phyloP scores from a whole-genome alignment of 2,329 filamentous ascomycete genomes.

The Davidsoniella virescens region DNA sequence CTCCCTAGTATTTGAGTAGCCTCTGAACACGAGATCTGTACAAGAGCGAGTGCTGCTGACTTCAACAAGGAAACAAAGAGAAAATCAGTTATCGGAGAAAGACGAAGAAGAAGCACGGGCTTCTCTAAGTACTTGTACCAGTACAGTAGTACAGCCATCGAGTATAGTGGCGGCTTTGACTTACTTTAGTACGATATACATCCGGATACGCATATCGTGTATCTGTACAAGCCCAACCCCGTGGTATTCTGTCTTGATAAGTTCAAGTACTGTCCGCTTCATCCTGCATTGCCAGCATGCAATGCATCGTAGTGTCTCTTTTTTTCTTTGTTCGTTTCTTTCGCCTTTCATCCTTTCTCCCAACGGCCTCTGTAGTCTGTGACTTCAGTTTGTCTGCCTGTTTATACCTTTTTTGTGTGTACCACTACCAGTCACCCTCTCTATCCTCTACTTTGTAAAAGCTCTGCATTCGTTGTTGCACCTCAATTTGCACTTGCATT shows the following conservation, averaged over 20 bases:
- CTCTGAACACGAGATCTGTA: no score
- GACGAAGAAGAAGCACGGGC: not conserved
- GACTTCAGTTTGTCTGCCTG: not conserved
- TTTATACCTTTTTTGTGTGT: not conserved
- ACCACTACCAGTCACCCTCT: no score
- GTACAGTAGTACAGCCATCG: no score
- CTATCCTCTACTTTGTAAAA: no score
- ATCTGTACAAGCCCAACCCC: not conserved
- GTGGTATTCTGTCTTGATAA: not conserved
- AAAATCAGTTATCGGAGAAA: not conserved
- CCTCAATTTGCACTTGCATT: no score
- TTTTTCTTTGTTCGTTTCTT: not conserved
- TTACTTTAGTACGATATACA: not conserved
- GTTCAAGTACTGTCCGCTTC: not conserved
- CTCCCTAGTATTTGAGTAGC: no score
- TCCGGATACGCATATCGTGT: not conserved
- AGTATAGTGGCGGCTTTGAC: no score
- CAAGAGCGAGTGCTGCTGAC: no score
- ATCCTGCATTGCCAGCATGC: not conserved
- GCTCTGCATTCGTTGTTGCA: no score
- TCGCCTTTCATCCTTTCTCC: no score
- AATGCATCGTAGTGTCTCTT: not conserved
- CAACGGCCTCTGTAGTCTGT: no score
- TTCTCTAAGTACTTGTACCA: not conserved
- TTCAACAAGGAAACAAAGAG: not conserved